Percentiles rank a stretch among this genome's conserved stretches.
Conservation (phyloP, 2,329 filamentous ascomycete genomes). For the Epichloe gansuensis region DNA sequence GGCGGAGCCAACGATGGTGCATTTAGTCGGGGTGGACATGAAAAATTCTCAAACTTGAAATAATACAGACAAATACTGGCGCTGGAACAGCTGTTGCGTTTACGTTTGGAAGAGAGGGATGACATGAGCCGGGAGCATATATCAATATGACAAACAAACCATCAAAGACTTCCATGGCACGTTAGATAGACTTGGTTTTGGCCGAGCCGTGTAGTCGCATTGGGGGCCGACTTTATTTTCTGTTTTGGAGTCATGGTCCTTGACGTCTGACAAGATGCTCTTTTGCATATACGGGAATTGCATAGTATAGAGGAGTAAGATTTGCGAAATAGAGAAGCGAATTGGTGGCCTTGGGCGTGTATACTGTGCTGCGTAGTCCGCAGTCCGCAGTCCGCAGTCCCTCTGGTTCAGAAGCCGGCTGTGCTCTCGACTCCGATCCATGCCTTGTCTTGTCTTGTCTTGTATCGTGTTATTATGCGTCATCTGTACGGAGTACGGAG, state of each 20-base stretch:
- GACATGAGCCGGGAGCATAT: neutral
- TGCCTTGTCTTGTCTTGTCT: no score
- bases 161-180: neutral
- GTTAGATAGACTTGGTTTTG: neutral
- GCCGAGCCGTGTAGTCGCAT: neutral
- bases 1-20: neutral
- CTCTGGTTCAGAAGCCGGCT: neutral
- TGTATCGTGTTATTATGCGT: no score
- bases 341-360: neutral
- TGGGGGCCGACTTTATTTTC: neutral
- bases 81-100: neutral
- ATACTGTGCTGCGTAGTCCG: no score
- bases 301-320: neutral
- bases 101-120: neutral
- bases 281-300: neutral
- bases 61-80: neutral
- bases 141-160: neutral
- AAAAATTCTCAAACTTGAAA: neutral
- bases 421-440: no score
- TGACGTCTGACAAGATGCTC: no score
- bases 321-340: neutral
- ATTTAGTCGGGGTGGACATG: neutral
- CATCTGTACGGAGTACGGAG: no score
- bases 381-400: no score
- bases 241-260: neutral